Evolutionary conservation across 768 basidiomycete species (phyloP).

Genomic region (Macrolepiota albuminosa): DNA sequence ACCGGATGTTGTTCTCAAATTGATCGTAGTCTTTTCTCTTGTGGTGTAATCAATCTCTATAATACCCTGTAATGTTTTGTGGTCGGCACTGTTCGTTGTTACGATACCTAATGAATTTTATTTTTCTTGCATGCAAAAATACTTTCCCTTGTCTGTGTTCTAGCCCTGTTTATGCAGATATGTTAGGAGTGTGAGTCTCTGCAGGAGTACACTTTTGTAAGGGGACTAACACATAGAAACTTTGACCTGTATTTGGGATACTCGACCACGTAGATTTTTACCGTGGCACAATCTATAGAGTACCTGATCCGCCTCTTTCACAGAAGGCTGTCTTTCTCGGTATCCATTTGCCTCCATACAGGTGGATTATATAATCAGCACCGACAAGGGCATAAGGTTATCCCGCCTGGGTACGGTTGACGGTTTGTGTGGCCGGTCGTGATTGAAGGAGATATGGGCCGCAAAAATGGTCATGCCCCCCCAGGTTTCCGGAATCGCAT

Average conservation of each 20-base stretch:
- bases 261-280: neutral
- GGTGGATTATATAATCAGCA: neutral
- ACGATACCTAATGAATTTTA: neutral
- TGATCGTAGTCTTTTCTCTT: slow-evolving; percentile 14
- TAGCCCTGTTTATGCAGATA: neutral
- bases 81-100: neutral
- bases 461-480: no score
- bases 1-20: slow-evolving; percentile 37
- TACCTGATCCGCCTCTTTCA: neutral
- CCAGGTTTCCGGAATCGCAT: neutral
- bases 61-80: slow-evolving; percentile 2
- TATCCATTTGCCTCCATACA: neutral
- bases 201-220: no score
- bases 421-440: neutral
- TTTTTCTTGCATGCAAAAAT: neutral
- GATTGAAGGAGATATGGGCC: neutral
- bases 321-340: neutral
- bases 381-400: neutral
- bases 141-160: neutral
- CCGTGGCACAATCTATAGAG: neutral
- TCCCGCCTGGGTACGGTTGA: neutral
- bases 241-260: neutral
- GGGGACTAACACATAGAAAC: no score
- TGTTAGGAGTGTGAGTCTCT: neutral
- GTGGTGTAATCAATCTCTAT: neutral